These are phyloP conservation scores for Rutstroemia sp. DNA, from an alignment of 2,329 filamentous ascomycete species.

Conservation along the genomic window DNA sequence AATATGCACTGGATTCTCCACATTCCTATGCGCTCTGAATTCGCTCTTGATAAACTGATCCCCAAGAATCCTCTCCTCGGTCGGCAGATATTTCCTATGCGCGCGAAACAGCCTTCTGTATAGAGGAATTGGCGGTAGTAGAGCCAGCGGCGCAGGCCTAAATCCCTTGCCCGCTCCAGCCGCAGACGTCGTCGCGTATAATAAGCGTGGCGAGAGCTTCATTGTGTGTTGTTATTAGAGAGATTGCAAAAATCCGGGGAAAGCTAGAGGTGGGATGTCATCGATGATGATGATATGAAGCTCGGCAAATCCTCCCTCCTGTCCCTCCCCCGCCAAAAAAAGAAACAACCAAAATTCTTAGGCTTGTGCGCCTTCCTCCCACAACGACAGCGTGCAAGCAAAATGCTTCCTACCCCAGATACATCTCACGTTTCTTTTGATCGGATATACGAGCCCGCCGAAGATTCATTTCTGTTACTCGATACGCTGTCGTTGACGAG, in stretches of 20 bases:
- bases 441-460: slow-evolving; percentile 87
- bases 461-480: slow-evolving; percentile 90
- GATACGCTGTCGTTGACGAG: slow-evolving; percentile 70
- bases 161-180: slow-evolving; percentile 19
- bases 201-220: slow-evolving; percentile 18
- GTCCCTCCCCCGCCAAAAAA: slow-evolving; percentile 3
- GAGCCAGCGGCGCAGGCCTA: slow-evolving; percentile 23
- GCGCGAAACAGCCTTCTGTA: slow-evolving; percentile 83
- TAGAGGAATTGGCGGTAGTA: slow-evolving; percentile 54
- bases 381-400: background rate
- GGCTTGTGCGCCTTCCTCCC: slow-evolving; percentile 8
- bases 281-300: background rate
- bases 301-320: background rate
- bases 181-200: slow-evolving; percentile 22
- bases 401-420: slow-evolving; percentile 87
- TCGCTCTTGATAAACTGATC: slow-evolving; percentile 92
- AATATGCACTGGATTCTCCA: slow-evolving; percentile 89
- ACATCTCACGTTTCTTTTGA: slow-evolving; percentile 87
- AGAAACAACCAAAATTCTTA: background rate
- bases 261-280: slow-evolving; percentile 1
- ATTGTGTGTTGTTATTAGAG: slow-evolving; percentile 12
- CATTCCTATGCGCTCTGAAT: slow-evolving; percentile 73
- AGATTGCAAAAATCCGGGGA: background rate
- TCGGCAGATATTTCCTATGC: slow-evolving; percentile 70
- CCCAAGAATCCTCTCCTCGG: slow-evolving; percentile 72